Percentiles rank a stretch among this genome's conserved stretches.
Conservation (phyloP, 345 rosid genomes). For the Balakata baccata region DNA sequence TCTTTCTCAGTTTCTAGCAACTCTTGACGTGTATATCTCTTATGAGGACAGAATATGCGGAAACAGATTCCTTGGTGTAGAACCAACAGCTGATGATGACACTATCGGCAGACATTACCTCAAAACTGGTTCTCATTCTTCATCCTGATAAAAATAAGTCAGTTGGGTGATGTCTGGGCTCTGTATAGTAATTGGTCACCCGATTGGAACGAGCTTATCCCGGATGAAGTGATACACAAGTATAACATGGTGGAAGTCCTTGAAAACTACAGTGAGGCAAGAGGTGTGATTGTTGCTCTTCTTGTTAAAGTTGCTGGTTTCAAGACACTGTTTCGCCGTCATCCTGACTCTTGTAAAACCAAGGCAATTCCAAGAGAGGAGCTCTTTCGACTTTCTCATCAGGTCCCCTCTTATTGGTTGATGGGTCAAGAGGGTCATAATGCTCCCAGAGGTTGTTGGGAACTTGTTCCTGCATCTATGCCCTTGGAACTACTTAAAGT, state of each 20-base stretch:
- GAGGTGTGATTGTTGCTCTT: slow-evolving; percentile 16
- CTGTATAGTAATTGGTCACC: slow-evolving; percentile 59
- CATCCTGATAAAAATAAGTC: slow-evolving; percentile 44
- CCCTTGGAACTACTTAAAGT: slow-evolving; percentile 25
- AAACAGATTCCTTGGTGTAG: slow-evolving; percentile 46
- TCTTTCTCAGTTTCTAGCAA: slow-evolving; percentile 37
- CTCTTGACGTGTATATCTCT: slow-evolving; percentile 36
- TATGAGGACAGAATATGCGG: slow-evolving; percentile 33
- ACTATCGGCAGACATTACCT: slow-evolving; percentile 34
- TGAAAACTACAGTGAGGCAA: slow-evolving; percentile 22
- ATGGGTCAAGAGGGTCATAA: slow-evolving; percentile 20
- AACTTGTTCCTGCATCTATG: slow-evolving; percentile 31
- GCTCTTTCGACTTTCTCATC: slow-evolving; percentile 25
- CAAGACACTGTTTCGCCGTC: slow-evolving; percentile 22
- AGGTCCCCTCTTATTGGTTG: slow-evolving; percentile 17
- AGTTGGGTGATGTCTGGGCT: slow-evolving; percentile 58
- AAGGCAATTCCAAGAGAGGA: slow-evolving; percentile 25
- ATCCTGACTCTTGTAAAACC: slow-evolving; percentile 10
- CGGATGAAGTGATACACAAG: slow-evolving; percentile 38
- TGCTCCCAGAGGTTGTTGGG: slow-evolving; percentile 23
- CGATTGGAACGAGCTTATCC: slow-evolving; percentile 46
- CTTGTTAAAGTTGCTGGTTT: slow-evolving; percentile 31
- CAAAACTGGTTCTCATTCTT: slow-evolving; percentile 36
- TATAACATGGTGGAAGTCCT: slow-evolving; percentile 29
- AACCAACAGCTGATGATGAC: slow-evolving; percentile 40